phyloP scores from a whole-genome alignment of 371 early-diverging fungal species.

The Coemansia sp. region DNA sequence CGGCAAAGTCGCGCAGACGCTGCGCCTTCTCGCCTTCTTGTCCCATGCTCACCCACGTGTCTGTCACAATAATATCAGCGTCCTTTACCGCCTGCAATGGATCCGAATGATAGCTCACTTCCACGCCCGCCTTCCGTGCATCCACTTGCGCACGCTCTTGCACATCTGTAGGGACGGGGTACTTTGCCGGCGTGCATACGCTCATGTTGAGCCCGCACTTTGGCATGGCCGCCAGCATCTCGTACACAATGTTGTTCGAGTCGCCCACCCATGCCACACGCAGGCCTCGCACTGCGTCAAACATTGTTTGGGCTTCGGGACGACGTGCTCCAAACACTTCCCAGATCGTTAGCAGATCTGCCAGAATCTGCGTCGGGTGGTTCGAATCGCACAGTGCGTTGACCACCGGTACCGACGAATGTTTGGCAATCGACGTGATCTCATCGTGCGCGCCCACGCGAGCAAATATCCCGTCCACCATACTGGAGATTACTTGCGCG shows the following conservation, averaged over 20 bases:
- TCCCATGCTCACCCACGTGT: constrained; percentile 98
- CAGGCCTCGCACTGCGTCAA: constrained; percentile 62
- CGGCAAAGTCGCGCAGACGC: constrained; percentile 76
- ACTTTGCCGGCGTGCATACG: constrained; percentile 83
- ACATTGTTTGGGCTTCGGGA: constrained; percentile 36
- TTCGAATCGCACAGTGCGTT: constrained; percentile 90
- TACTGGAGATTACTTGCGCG: constrained; percentile 82
- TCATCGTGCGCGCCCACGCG: constrained; percentile 85
- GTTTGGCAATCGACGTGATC: constrained; percentile 82
- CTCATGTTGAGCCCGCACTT: constrained; percentile 80
- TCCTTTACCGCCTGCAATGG: constrained; percentile 77
- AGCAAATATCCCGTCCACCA: constrained; percentile 93
- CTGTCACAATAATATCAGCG: constrained; percentile 90
- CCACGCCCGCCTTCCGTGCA: constrained; percentile 38
- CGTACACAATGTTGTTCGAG: constrained; percentile 91
- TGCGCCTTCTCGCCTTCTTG: constrained; percentile 87
- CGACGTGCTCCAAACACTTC: constrained; percentile 57
- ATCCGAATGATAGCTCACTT: constrained; percentile 62
- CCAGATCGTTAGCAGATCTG: constrained; percentile 91
- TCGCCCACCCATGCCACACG: constrained; percentile 96
- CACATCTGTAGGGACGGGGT: constrained; percentile 70
- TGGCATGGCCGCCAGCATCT: constrained; percentile 82
- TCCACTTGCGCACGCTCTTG: constrained; percentile 61
- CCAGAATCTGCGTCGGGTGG: constrained; percentile 95
- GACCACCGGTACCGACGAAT: constrained; percentile 89